These are phyloP conservation scores for Aspergillus tanneri DNA, from an alignment of 2,329 filamentous ascomycete genomes.

Conservation along the genomic window DNA sequence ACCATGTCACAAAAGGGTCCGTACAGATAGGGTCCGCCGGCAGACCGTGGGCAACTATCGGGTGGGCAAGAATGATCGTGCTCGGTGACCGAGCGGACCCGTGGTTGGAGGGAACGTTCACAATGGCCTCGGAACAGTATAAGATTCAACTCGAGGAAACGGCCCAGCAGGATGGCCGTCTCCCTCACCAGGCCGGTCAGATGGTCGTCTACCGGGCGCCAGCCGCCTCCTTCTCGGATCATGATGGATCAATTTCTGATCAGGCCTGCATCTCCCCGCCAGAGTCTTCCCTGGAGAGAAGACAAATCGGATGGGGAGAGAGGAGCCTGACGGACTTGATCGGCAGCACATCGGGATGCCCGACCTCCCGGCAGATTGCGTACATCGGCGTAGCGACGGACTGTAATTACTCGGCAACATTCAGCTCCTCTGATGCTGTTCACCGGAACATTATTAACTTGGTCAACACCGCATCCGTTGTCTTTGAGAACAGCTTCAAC, in stretches of 20 bases:
- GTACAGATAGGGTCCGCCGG: constrained; percentile 2
- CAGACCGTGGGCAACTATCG: neutral
- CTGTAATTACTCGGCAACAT: constrained; percentile 75
- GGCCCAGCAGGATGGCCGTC: neutral
- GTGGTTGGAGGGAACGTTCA: constrained; percentile 9
- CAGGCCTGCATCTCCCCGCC: neutral
- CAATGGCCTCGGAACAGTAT: constrained; percentile 5
- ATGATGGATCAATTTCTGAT: neutral
- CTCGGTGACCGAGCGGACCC: neutral
- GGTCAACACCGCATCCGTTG: constrained; percentile 77
- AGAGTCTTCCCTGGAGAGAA: neutral
- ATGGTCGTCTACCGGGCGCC: neutral
- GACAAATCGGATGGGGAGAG: neutral
- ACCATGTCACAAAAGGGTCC: constrained; percentile 6
- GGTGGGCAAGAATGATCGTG: constrained; percentile 1
- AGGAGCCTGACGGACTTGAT: constrained; percentile 62
- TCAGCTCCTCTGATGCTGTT: constrained; percentile 57
- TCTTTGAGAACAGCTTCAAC: constrained; percentile 88
- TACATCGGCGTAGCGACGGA: constrained; percentile 85
- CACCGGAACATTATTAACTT: constrained; percentile 47
- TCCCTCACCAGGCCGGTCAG: neutral
- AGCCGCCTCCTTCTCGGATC: neutral
- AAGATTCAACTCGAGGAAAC: constrained; percentile 2
- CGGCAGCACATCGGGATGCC: constrained; percentile 76
- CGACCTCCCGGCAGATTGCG: constrained; percentile 76